Base-by-base conservation (phyloP, 2,329 filamentous ascomycete species). In the Endocalyx cinctus region DNA sequence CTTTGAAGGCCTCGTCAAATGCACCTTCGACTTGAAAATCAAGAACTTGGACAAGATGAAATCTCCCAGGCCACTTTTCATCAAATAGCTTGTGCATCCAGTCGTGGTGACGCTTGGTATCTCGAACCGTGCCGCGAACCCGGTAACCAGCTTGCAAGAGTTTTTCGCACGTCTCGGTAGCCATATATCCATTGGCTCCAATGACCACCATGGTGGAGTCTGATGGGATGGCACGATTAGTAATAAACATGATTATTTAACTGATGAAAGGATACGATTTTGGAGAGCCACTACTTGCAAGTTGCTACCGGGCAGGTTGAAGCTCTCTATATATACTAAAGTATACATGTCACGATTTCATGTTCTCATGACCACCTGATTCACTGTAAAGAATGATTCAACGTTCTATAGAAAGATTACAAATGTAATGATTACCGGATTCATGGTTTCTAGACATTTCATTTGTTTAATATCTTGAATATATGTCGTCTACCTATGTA, bases 1-100 rank as follows among this genome's bases (percentile, higher is more conserved):
- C 17, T n/a, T 17, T 29, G 27, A 29, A 29, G 11, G 27, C 27
- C 10, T 29, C 27, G 12, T 29, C 27, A 5, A 29, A 29, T n/a
- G 27, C 27, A 5, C 27, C 27, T 13, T 29, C 27, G 5, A 12
- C 27, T 16, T 29, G 13, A 16, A 29, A 29, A 16, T 29, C 27
- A 16, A 16, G 13, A 13, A 29, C 27, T 13, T 16, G 5, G 13
- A 17, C 27, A 5, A 29, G 13, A 6, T 17, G 11, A 16, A 29
- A 29, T 17, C 17, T 29, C 13, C 27, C 6, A 6, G 27, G 27
- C 27, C 27, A 29, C 15, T 17, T 29, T 11, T 15, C 27, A 11
- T 17, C 27, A n/a, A 29, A 29, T 7, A 16, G 16, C 13, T 29
- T 17, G 15, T 7, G 27, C 27, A 29, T 29, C 27, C 27, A 29